Percentiles rank a stretch among this genome's conserved stretches.
phyloP scores from a whole-genome alignment of 2,329 filamentous ascomycete species.

The Didymella arachidicola region DNA sequence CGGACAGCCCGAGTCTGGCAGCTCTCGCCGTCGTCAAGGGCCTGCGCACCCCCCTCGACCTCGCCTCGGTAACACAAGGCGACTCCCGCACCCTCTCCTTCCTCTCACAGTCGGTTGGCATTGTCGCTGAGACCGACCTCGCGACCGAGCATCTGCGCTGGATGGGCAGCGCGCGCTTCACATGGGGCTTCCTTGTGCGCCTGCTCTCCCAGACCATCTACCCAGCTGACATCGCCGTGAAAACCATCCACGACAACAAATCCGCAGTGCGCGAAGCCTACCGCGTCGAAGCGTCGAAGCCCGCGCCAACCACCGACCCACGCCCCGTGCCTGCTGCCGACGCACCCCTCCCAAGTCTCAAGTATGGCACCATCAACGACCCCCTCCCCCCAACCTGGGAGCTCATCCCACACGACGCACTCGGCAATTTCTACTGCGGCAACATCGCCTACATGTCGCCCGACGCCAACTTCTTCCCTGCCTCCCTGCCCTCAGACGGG shows the following conservation, averaged over 20 bases:
- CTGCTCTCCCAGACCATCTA: constrained; percentile 80
- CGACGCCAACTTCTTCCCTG: constrained; percentile 86
- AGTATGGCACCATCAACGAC: constrained; percentile 82
- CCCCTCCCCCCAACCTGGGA: constrained; percentile 80
- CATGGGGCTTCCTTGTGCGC: constrained; percentile 80
- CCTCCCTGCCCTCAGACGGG: constrained; percentile 82
- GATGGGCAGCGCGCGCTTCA: constrained; percentile 89
- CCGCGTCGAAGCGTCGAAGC: constrained; percentile 46
- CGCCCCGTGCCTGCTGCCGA: constrained; percentile 31
- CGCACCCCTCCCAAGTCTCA: constrained; percentile 70
- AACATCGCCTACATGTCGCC: constrained; percentile 95
- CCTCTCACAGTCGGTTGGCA: constrained; percentile 86
- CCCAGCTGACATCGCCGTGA: constrained; percentile 87
- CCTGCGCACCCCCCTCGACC: constrained; percentile 80
- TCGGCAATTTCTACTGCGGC: constrained; percentile 93
- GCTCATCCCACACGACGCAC: constrained; percentile 72
- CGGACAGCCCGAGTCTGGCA: constrained; percentile 75
- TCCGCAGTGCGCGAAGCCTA: constrained; percentile 77
- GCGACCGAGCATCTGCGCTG: constrained; percentile 90
- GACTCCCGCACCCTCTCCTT: constrained; percentile 79
- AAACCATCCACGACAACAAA: constrained; percentile 82
- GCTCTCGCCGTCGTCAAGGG: constrained; percentile 89
- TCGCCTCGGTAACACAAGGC: constrained; percentile 88
- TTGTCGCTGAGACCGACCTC: constrained; percentile 88
- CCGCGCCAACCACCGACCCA: constrained; percentile 33